Base-by-base conservation (phyloP, 495 filamentous ascomycete species). In the Jackrogersella minutella region DNA sequence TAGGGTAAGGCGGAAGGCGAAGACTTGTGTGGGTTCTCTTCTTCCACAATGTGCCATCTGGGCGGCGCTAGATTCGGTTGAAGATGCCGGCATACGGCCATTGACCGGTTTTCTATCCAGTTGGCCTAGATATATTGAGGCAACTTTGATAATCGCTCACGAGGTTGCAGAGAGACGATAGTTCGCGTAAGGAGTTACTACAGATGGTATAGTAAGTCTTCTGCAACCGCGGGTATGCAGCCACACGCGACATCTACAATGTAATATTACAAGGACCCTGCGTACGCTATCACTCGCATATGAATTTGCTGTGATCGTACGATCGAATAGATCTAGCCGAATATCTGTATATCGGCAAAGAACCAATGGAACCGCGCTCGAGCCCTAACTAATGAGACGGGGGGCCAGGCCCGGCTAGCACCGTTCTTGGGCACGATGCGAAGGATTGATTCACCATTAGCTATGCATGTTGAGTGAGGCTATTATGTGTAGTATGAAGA, bases 311-410 rank as follows among this genome's bases (percentile, higher is more conserved):
- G 21, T 58, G 44, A 69, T 69, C 66, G 37, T 69, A 69, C 57
- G 66, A 69, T 69, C 61, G 36, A 60, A 44, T 51, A 64, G 66
- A 69, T 65, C 61, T 69, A 61, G 60, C 66, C 55, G 51, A 59
- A 22, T 41, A 64, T 69, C 57, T 65, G n/a, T 28, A 55, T 14
- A 49, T 31, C 33, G 28, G 31, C 37, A 33, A 10, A 62, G 50
- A 26, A 14, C 61, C 59, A 65, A 65, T 62, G 52, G 55, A 62
- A 46, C 31, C 14, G 40, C 28, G 41, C 57, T 53, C 43, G 33
- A 65, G 66, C 56, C 56, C 39, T 64, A 58, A 61, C 51, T 65
- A 57, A 54, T 34, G 58, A 52, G 37, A 64, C 43, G 57, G 60
- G 66, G 66, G 39, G 51, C 30, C 37, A 40, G 30, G 57, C 37